Conservation (phyloP, 2,329 filamentous ascomycete genomes). For the Stachybotrys echinatus region DNA sequence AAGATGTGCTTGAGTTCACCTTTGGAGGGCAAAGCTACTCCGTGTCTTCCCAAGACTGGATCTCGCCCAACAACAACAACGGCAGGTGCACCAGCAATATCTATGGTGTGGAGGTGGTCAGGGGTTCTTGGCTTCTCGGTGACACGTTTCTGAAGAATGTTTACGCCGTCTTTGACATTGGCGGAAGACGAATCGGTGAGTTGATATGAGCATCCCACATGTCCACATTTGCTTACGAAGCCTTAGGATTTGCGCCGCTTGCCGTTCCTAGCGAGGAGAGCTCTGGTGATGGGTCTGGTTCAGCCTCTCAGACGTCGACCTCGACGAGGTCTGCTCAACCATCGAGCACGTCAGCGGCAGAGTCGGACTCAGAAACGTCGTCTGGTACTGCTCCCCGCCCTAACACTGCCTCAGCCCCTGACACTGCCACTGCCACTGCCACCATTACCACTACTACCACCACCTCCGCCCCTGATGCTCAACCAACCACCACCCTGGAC, state of each 20-base stretch:
- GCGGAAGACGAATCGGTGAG: constrained; percentile 58
- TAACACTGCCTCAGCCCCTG: neutral
- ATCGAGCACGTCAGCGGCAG: neutral
- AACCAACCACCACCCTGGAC: neutral
- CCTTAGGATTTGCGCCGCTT: neutral
- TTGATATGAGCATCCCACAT: neutral
- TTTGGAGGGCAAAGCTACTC: constrained; percentile 65
- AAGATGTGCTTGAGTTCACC: constrained; percentile 53
- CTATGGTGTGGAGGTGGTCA: constrained; percentile 64
- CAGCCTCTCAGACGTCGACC: neutral
- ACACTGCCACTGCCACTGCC: neutral
- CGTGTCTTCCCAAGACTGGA: constrained; percentile 67
- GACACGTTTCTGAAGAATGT: constrained; percentile 88
- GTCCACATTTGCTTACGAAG: constrained; percentile 6
- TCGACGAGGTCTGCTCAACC: neutral
- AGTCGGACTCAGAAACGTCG: neutral
- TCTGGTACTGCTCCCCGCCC: neutral
- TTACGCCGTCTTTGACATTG: constrained; percentile 78
- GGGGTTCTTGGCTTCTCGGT: constrained; percentile 70
- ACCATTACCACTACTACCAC: neutral
- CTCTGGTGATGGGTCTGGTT: neutral
- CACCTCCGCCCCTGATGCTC: neutral
- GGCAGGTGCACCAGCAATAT: constrained; percentile 65
- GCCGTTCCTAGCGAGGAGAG: neutral
- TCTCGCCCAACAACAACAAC: constrained; percentile 40